These are phyloP conservation scores for Friedmanniomyces simplex DNA, from an alignment of 495 filamentous ascomycete species.

Conservation along the genomic window DNA sequence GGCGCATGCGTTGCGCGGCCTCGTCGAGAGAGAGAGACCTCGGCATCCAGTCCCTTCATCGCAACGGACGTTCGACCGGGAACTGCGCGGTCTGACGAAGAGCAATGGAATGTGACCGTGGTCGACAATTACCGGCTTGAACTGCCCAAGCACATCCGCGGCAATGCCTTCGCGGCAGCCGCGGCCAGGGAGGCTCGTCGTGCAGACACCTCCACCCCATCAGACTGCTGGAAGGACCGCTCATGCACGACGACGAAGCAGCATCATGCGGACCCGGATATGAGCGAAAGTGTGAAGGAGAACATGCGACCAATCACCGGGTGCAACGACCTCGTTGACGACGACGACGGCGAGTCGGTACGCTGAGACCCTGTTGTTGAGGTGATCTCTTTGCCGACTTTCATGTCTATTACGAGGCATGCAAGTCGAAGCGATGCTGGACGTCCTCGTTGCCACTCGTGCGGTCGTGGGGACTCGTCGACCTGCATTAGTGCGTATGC, in stretches of 20 bases:
- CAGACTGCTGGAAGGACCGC: not conserved
- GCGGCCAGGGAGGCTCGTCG: not conserved
- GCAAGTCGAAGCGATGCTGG: not conserved
- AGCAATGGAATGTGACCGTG: too few species aligned
- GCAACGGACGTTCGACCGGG: not conserved
- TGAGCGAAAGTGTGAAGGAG: slow-evolving; percentile 3
- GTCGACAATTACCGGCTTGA: slow-evolving; percentile 1
- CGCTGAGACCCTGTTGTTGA: not conserved
- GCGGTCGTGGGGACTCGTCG: not conserved
- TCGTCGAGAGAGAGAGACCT: slow-evolving; percentile 16
- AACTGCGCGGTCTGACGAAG: not conserved
- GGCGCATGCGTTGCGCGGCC: slow-evolving; percentile 7
- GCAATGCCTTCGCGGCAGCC: slow-evolving; percentile 1
- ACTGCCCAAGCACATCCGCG: not conserved
- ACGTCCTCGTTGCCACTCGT: not conserved
- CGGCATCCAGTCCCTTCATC: slow-evolving; percentile 13
- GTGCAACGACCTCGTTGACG: not conserved
- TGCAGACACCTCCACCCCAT: not conserved
- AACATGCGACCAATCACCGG: not conserved
- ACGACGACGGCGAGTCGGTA: not conserved
- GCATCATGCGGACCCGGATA: not conserved
- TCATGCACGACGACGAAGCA: not conserved
- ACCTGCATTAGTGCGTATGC: not conserved
- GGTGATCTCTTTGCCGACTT: not conserved
- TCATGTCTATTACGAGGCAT: not conserved